Conservation (phyloP, 352 stramenopile species). For the Pythium graminicola region DNA sequence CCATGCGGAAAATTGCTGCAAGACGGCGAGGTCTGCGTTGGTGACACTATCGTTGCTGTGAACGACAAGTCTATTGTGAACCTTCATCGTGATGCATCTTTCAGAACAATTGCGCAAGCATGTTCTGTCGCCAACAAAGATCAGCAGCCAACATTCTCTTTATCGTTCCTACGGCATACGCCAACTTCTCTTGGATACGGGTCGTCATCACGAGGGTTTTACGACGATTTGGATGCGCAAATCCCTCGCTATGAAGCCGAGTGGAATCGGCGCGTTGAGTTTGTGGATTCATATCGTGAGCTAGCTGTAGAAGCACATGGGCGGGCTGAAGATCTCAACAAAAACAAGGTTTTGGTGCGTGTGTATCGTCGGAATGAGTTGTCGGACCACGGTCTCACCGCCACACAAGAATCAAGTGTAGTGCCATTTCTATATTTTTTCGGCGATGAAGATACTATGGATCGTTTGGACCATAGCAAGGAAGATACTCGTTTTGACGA, state of each 20-base stretch:
- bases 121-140: conserved; percentile 23
- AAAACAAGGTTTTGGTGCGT: conserved; percentile 53
- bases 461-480: conserved; percentile 81
- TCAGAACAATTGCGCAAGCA: conserved; percentile 66
- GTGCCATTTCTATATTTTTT: conserved; percentile 87
- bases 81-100: conserved; percentile 69
- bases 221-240: neutral
- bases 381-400: conserved; percentile 66
- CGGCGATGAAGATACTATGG: conserved; percentile 80
- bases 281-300: conserved; percentile 35
- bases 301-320: neutral
- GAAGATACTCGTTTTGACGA: conserved; percentile 75
- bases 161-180: conserved; percentile 65
- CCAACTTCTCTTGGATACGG: conserved; percentile 24
- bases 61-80: conserved; percentile 80
- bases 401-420: conserved; percentile 76
- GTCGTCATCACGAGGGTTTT: neutral
- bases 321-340: conserved; percentile 14
- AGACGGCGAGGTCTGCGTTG: conserved; percentile 64
- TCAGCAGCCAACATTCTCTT: conserved; percentile 32
- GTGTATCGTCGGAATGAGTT: conserved; percentile 71
- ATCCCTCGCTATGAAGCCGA: conserved; percentile 52
- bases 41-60: conserved; percentile 70
- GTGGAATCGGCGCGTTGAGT: conserved; percentile 81
- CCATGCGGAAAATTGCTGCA: conserved; percentile 52